A percentile compares a stretch with the other conserved stretches of the same genome.
phyloP scores from a whole-genome alignment of 768 basidiomycete genomes.

The Tremella yokohamensis region DNA sequence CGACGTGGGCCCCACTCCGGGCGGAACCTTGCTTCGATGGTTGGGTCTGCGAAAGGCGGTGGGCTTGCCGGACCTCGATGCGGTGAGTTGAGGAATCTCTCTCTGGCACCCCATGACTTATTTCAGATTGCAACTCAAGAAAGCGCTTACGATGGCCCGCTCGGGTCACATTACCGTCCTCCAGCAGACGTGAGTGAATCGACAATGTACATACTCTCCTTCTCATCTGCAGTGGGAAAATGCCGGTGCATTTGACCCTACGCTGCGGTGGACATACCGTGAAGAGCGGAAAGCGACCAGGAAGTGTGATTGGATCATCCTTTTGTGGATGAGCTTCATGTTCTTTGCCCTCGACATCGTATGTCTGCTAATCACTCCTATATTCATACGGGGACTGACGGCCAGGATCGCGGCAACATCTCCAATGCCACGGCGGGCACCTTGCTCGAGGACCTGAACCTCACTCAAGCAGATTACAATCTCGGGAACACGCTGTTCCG shows the following conservation, averaged over 20 bases:
- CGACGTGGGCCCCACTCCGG: conserved; percentile 4
- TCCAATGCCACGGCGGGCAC: conserved; percentile 68
- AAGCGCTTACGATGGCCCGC: conserved; percentile 37
- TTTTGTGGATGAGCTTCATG: conserved; percentile 58
- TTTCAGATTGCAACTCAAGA: conserved; percentile 38
- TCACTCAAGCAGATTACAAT: conserved; percentile 55
- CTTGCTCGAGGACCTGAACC: conserved; percentile 60
- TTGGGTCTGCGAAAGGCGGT: conserved; percentile 15
- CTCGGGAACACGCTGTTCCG: conserved; percentile 60
- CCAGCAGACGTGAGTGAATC: background rate
- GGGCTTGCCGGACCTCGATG: conserved; percentile 19
- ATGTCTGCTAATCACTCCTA: conserved; percentile 5
- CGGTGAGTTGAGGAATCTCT: background rate
- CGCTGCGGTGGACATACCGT: conserved; percentile 67
- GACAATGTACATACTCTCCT: too few relatives aligned
- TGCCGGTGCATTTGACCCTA: conserved; percentile 61
- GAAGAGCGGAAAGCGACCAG: conserved; percentile 61
- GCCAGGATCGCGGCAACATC: conserved; percentile 56
- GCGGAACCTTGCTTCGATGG: conserved; percentile 19
- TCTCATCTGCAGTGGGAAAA: conserved; percentile 19
- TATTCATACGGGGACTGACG: too few relatives aligned
- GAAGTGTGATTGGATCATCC: conserved; percentile 62
- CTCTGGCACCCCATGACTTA: background rate
- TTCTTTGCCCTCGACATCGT: conserved; percentile 55
- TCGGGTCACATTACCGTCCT: conserved; percentile 16